Evolutionary conservation across 169 alveolate species (phyloP).

Genomic region (Plasmodium malariae): DNA sequence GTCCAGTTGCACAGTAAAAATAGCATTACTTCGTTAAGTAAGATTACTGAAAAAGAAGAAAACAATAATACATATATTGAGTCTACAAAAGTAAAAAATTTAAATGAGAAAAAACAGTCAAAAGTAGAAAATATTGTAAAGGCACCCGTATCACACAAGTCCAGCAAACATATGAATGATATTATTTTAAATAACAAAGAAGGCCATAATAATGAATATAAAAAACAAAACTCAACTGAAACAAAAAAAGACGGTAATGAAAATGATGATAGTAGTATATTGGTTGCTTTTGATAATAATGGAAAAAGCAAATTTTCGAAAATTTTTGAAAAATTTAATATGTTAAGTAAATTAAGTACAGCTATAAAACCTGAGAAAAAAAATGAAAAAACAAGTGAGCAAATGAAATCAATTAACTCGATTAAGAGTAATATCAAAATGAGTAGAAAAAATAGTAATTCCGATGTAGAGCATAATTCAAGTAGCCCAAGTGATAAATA

Average conservation of each 20-base stretch:
- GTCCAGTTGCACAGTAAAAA: no score
- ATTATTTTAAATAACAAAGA: neutral
- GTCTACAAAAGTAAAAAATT: neutral
- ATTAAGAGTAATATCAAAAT: neutral
- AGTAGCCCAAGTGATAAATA: neutral
- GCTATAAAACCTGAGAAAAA: no score
- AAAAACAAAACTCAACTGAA: neutral
- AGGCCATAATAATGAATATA: neutral
- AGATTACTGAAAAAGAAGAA: neutral
- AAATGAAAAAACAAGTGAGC: no score
- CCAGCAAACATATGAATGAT: neutral
- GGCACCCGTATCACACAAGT: neutral
- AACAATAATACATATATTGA: neutral
- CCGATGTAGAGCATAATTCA: neutral
- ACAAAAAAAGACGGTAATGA: neutral
- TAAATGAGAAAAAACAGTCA: neutral
- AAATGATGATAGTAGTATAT: neutral
- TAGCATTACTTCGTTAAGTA: no score
- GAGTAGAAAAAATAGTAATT: neutral
- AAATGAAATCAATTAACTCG: no score
- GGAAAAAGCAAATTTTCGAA: no score
- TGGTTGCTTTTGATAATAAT: no score
- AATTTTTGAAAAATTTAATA: no score
- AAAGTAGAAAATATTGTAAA: neutral
- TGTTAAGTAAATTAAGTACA: no score